Evolutionary conservation across 1,284 basidiomycete genomes (phyloP), one percentile per base, ranked within the genome.

Genomic region (Moesziomyces sp.): DNA sequence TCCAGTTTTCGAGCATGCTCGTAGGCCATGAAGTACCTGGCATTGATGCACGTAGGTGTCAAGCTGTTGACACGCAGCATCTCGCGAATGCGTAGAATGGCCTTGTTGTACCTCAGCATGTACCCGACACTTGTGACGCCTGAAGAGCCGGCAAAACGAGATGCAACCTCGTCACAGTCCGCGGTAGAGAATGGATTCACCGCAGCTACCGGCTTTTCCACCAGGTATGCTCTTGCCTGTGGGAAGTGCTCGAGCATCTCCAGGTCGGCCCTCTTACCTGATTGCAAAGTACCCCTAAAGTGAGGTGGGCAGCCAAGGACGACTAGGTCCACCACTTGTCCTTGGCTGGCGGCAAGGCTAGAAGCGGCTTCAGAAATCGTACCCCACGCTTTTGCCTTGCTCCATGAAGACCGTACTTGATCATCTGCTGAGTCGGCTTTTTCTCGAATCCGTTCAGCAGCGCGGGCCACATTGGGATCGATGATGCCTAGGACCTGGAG

Each of bases 201-300:
- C 7, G 81, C 79, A 1, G 74, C 66, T 23, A 83, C 61, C 7
- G 81, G 81, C 67, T 83, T 83, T 64, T 83, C 81, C 21, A 82
- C 69, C 16, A 83, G 64, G 48, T 66, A 68, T 1, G 45, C 57
- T 24, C 55, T 42, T 16, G 68, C 60, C 23, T 57, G 33, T 9
- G 76, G 64, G 7, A 74, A 69, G 26, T 26, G 21, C 18, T 57
- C 21, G 5, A 71, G 49, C 38, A 74, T 35, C 23, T 57, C 53
- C 13, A 71, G 6, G 26, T 76, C 74, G 14, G 50, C 51, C 33
- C 64, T 50, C 24, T 58, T 71, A 14, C 66, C 66, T 2, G 42
- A 28, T 16, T 47, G 24, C 6, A 44, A 18, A 0, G 62, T 62
- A 5, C 74, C 74, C 13, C 74, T 30, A 23, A 77, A 74, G 46